phyloP scores from a whole-genome alignment of 768 basidiomycete species.

The Naganishia friedmannii region DNA sequence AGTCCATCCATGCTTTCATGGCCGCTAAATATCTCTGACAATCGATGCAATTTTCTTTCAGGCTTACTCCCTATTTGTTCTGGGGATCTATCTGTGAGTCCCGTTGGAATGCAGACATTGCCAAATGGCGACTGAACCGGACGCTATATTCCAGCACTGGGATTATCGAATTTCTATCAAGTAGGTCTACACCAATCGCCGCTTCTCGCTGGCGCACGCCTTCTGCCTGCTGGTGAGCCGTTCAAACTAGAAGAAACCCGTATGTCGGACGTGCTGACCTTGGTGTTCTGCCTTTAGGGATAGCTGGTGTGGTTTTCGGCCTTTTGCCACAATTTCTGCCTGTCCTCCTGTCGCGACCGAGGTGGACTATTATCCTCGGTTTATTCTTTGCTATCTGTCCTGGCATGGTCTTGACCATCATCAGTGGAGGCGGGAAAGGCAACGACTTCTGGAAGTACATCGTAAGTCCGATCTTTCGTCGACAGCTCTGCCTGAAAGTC shows the following conservation, averaged over 20 bases:
- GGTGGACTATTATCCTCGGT: not conserved
- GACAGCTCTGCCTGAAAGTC: too few relatives aligned
- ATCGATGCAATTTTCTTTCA: not conserved
- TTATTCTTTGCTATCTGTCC: not conserved
- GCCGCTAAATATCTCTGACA: not conserved
- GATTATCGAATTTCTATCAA: not conserved
- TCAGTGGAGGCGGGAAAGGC: not conserved
- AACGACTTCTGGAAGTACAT: not conserved
- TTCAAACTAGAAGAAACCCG: not conserved
- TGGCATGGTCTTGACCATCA: not conserved
- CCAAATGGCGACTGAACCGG: not conserved
- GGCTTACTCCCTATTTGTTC: not conserved
- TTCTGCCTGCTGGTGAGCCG: not conserved
- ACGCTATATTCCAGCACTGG: not conserved
- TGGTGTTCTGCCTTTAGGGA: not conserved
- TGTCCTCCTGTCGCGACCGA: not conserved
- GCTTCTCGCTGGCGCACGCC: not conserved
- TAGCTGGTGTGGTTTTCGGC: not conserved
- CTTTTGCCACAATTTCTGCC: not conserved
- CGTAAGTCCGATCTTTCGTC: too few relatives aligned
- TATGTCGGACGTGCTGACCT: not conserved
- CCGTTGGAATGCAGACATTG: not conserved
- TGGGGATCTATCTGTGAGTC: not conserved
- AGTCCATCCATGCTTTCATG: not conserved
- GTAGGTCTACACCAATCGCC: not conserved